These are phyloP conservation scores for Parathielavia appendiculata DNA, from an alignment of 495 filamentous ascomycete genomes.

Conservation along the genomic window DNA sequence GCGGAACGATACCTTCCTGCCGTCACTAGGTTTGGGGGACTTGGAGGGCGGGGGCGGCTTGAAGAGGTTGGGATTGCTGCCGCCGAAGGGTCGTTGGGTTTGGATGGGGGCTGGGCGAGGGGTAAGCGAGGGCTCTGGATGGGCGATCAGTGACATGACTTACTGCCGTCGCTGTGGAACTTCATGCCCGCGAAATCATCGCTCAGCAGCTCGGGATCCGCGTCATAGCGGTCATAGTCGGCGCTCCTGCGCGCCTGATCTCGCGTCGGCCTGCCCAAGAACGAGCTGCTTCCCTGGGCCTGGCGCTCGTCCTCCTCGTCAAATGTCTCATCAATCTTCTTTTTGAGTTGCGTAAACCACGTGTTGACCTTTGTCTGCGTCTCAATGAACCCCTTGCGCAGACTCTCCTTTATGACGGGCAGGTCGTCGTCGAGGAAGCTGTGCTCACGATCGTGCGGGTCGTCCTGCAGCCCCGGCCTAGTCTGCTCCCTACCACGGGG, in stretches of 20 bases:
- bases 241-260: conserved; percentile 60
- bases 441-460: conserved; percentile 57
- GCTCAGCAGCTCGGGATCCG: conserved; percentile 82
- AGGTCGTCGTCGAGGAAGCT: conserved; percentile 96
- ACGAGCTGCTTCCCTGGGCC: conserved; percentile 27
- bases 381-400: conserved; percentile 90
- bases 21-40: conserved; percentile 53
- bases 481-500: conserved; percentile 44
- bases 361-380: conserved; percentile 89
- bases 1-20: conserved; percentile 74
- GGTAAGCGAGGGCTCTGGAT: not conserved
- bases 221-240: conserved; percentile 87
- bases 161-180: conserved; percentile 65
- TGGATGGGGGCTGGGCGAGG: conserved; percentile 26
- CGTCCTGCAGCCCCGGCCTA: conserved; percentile 41
- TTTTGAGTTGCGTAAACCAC: conserved; percentile 86
- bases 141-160: conserved; percentile 36
- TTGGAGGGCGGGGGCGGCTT: conserved; percentile 61
- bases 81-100: conserved; percentile 51
- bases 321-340: conserved; percentile 83
- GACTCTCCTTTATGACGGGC: conserved; percentile 86
- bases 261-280: conserved; percentile 35
- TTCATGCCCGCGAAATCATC: conserved; percentile 91
- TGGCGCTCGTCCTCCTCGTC: conserved; percentile 48
- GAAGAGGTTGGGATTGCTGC: conserved; percentile 70